These are phyloP conservation scores for Colletotrichum incanum DNA, from an alignment of 2,329 filamentous ascomycete genomes.

Conservation along the genomic window DNA sequence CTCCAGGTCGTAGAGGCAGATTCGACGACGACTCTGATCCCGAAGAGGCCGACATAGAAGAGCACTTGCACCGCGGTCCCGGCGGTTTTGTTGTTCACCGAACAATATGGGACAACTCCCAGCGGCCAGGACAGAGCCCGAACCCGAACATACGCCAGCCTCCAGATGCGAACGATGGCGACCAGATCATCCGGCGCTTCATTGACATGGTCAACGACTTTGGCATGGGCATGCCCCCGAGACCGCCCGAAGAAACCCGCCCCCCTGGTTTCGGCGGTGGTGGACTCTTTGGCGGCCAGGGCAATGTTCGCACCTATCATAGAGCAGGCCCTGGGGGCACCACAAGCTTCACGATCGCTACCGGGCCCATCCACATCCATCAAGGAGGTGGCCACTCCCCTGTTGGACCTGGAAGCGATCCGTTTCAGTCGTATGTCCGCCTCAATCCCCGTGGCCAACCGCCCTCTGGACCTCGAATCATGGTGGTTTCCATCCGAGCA, in stretches of 20 bases:
- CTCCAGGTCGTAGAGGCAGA: conserved; percentile 44
- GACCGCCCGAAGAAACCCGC: conserved; percentile 39
- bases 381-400: conserved; percentile 41
- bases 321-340: conserved; percentile 56
- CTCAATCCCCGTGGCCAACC: conserved; percentile 25
- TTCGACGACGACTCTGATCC: conserved; percentile 67
- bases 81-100: conserved; percentile 60
- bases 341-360: conserved; percentile 66
- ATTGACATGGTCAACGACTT: conserved; percentile 61
- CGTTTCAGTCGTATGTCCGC: conserved; percentile 65
- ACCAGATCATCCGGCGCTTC: conserved; percentile 60
- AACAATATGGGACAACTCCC: conserved; percentile 49
- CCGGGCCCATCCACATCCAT: conserved; percentile 52
- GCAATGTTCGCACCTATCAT: conserved; percentile 57
- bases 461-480: conserved; percentile 39
- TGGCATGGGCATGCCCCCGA: conserved; percentile 44
- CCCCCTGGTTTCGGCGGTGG: conserved; percentile 41
- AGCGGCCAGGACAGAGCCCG: conserved; percentile 29
- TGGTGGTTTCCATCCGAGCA: conserved; percentile 39
- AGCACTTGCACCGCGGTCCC: conserved; percentile 59
- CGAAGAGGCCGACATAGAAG: conserved; percentile 72
- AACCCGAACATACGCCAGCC: conserved; percentile 23
- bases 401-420: conserved; percentile 49
- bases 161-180: conserved; percentile 49
- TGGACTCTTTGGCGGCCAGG: conserved; percentile 47